Conservation (phyloP, 2,329 filamentous ascomycete genomes). For the Zymoseptoria crescenta region DNA sequence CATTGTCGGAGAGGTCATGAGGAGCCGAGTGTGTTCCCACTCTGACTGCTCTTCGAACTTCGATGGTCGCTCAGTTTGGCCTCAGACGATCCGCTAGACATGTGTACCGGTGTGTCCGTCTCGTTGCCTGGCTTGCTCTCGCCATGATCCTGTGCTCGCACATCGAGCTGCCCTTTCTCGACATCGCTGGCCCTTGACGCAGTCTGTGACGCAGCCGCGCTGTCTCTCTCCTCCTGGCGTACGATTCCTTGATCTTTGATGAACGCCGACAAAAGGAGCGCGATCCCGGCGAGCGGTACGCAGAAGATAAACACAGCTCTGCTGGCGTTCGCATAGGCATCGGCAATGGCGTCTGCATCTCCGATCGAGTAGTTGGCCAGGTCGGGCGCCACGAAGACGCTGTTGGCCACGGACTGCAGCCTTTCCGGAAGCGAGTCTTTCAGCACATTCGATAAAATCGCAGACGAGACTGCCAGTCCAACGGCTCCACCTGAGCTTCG, state of each 20-base stretch:
- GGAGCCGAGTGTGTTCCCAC: neutral
- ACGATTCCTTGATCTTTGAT: slow-evolving; percentile 34
- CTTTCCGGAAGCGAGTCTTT: slow-evolving; percentile 32
- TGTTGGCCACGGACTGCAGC: slow-evolving; percentile 33
- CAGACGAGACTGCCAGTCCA: slow-evolving; percentile 51
- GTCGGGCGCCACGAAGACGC: slow-evolving; percentile 33
- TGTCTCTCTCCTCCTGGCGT: slow-evolving; percentile 19
- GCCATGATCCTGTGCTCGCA: neutral
- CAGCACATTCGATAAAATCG: slow-evolving; percentile 36
- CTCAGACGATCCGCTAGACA: neutral
- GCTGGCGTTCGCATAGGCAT: slow-evolving; percentile 34
- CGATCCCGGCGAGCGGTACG: slow-evolving; percentile 46
- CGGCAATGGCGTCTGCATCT: slow-evolving; percentile 34
- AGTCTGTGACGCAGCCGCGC: neutral
- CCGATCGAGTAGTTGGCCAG: slow-evolving; percentile 26
- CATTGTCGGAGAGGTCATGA: neutral
- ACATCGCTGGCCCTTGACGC: neutral
- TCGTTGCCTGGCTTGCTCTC: neutral
- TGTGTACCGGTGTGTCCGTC: neutral
- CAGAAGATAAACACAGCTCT: slow-evolving; percentile 51
- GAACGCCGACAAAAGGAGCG: slow-evolving; percentile 44
- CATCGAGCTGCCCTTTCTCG: neutral
- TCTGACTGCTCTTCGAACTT: neutral
- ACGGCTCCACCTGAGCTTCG: slow-evolving; percentile 51
- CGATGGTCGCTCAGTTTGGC: neutral